These are phyloP conservation scores for Exserohilum turcica DNA, from an alignment of 2,329 filamentous ascomycete genomes.

Conservation along the genomic window DNA sequence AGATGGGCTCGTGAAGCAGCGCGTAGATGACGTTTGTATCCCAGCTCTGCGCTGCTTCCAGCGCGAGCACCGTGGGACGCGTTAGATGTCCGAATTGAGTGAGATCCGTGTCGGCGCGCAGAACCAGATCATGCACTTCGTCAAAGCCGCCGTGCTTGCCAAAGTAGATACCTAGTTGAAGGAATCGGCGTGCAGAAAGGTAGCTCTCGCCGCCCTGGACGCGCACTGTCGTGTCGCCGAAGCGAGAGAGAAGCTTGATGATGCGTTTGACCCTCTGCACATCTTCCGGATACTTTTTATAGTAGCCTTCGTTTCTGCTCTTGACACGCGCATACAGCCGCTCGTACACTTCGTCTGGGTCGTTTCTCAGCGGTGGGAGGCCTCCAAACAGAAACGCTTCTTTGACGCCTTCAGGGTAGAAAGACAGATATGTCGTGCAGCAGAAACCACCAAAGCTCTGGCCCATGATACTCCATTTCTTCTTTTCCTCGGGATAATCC, in stretches of 20 bases:
- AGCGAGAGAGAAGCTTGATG: slow-evolving; percentile 64
- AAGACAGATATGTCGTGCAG: slow-evolving; percentile 79
- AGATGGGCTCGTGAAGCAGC: slow-evolving; percentile 85
- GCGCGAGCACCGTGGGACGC: slow-evolving; percentile 67
- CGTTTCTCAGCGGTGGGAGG: slow-evolving; percentile 74
- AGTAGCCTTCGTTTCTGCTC: slow-evolving; percentile 78
- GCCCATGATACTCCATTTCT: slow-evolving; percentile 84
- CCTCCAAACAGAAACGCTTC: slow-evolving; percentile 87
- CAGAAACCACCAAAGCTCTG: slow-evolving; percentile 95
- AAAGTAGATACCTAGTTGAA: slow-evolving; percentile 78
- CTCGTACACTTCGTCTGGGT: slow-evolving; percentile 75
- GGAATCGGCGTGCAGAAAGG: slow-evolving; percentile 74
- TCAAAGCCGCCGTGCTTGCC: slow-evolving; percentile 67
- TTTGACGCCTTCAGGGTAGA: slow-evolving; percentile 74
- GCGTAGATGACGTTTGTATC: slow-evolving; percentile 83
- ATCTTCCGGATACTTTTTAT: slow-evolving; percentile 84
- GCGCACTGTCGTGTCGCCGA: slow-evolving; percentile 62
- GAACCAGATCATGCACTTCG: slow-evolving; percentile 60
- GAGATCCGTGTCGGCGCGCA: slow-evolving; percentile 74
- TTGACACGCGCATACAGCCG: slow-evolving; percentile 71
- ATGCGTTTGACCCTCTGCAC: slow-evolving; percentile 69
- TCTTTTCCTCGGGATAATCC: slow-evolving; percentile 69
- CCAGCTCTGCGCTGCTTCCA: slow-evolving; percentile 72
- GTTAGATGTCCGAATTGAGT: slow-evolving; percentile 77
- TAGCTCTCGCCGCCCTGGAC: slow-evolving; percentile 71